A percentile compares a stretch with the other conserved stretches of the same genome.
phyloP scores from a whole-genome alignment of 2,329 filamentous ascomycete genomes.

The Didymella pinodella region DNA sequence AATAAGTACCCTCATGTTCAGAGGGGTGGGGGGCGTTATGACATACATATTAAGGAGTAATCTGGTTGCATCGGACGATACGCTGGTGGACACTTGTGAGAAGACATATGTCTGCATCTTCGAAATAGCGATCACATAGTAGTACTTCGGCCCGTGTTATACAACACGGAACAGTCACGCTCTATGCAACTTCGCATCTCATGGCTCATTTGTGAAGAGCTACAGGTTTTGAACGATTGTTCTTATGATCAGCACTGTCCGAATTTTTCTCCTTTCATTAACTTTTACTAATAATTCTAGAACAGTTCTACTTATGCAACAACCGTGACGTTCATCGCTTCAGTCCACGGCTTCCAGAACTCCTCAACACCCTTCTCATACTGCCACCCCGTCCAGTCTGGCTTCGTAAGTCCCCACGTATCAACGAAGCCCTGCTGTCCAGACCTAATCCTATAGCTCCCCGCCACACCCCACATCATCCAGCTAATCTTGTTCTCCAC shows the following conservation, averaged over 20 bases:
- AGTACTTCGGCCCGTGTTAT: background rate
- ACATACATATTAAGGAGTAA: conserved; percentile 3
- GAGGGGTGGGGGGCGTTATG: background rate
- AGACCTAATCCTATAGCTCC: conserved; percentile 57
- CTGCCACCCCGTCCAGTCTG: conserved; percentile 59
- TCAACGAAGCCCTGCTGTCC: conserved; percentile 58
- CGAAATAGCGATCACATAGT: background rate
- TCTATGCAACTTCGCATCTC: background rate
- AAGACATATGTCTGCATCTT: background rate
- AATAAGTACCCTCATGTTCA: background rate
- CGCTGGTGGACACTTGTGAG: background rate
- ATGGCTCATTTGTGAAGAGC: background rate
- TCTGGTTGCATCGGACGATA: conserved; percentile 1
- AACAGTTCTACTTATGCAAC: conserved; percentile 7
- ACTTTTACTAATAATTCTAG: background rate
- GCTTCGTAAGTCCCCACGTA: conserved; percentile 59
- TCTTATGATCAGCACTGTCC: too few relatives aligned
- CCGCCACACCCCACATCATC: conserved; percentile 61
- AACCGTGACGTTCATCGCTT: conserved; percentile 49
- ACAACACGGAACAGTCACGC: background rate
- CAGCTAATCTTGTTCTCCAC: conserved; percentile 57
- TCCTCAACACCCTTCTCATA: conserved; percentile 56
- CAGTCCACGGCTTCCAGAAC: conserved; percentile 62
- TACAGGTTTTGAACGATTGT: background rate
- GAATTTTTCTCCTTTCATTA: too few relatives aligned